Conservation (phyloP, 176 grass and related monocot species). For the Thinopyrum elongatum region DNA sequence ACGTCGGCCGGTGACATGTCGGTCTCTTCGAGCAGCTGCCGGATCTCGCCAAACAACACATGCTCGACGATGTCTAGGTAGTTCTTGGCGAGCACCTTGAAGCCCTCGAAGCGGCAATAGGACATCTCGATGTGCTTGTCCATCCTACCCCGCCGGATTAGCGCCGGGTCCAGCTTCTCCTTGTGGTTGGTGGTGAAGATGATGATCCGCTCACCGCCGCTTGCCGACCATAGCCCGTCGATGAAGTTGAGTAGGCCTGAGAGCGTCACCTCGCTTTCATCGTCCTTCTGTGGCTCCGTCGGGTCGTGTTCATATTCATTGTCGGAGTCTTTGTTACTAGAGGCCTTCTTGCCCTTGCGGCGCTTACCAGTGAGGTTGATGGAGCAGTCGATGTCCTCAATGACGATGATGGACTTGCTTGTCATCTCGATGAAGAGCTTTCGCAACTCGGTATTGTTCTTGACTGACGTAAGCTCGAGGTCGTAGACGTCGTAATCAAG, state of each 20-base stretch:
- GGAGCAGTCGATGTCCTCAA: slow-evolving; percentile 75
- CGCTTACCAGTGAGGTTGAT: slow-evolving; percentile 52
- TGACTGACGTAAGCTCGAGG: slow-evolving; percentile 46
- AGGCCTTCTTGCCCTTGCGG: slow-evolving; percentile 33
- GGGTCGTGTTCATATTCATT: neutral
- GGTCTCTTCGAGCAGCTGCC: slow-evolving; percentile 38
- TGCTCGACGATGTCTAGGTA: slow-evolving; percentile 38
- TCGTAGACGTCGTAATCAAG: slow-evolving; percentile 57
- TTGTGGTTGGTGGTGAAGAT: slow-evolving; percentile 77
- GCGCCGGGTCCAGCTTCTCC: slow-evolving; percentile 66
- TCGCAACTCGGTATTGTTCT: slow-evolving; percentile 48
- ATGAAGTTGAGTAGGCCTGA: slow-evolving; percentile 81
- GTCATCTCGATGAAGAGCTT: slow-evolving; percentile 57
- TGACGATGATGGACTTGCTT: slow-evolving; percentile 58
- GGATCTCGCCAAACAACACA: slow-evolving; percentile 18
- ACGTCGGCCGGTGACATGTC: slow-evolving; percentile 68
- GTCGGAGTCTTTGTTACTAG: neutral
- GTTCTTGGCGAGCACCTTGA: slow-evolving; percentile 66
- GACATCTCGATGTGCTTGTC: slow-evolving; percentile 85
- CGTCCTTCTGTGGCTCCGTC: neutral
- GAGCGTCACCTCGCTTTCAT: slow-evolving; percentile 46
- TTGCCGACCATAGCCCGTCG: slow-evolving; percentile 72
- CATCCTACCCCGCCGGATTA: slow-evolving; percentile 71
- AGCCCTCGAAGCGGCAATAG: slow-evolving; percentile 52
- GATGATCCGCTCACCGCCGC: slow-evolving; percentile 66